Conservation (phyloP, 352 stramenopile species). For the Phytophthora sojae region DNA sequence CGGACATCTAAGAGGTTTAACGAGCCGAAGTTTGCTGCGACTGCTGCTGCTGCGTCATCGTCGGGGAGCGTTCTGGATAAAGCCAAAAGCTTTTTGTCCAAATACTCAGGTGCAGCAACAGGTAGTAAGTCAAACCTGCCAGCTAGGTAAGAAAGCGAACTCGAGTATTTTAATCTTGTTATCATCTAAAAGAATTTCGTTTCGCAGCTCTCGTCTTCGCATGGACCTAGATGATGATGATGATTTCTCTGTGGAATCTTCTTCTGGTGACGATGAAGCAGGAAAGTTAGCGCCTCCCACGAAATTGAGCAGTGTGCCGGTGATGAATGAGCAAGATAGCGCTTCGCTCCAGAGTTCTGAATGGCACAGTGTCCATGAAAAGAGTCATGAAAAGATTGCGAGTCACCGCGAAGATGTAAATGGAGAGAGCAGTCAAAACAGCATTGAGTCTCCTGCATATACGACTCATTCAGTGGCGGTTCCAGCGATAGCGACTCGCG, state of each 20-base stretch:
- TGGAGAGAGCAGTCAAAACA: slow-evolving; percentile 12
- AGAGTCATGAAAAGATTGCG: background rate
- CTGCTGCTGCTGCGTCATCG: background rate
- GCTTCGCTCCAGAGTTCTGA: background rate
- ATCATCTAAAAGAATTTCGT: slow-evolving; percentile 2
- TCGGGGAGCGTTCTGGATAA: slow-evolving; percentile 63
- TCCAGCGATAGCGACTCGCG: background rate
- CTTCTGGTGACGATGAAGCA: slow-evolving; percentile 7
- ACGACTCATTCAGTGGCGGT: background rate
- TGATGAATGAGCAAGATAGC: background rate
- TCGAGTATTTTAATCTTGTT: background rate
- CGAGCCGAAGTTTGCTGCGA: slow-evolving; percentile 1
- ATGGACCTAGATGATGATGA: slow-evolving; percentile 68
- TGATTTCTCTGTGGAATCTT: slow-evolving; percentile 50
- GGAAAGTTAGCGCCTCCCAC: background rate
- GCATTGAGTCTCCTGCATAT: background rate
- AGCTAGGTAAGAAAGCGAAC: slow-evolving; percentile 11
- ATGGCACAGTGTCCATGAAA: background rate
- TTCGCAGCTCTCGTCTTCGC: slow-evolving; percentile 37
- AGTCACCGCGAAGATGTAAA: slow-evolving; percentile 8
- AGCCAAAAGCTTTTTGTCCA: slow-evolving; percentile 77
- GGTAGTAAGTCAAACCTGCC: slow-evolving; percentile 19
- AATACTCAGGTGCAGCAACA: slow-evolving; percentile 58
- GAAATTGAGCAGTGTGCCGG: background rate
- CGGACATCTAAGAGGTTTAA: slow-evolving; percentile 2